Conservation (phyloP, 2,329 filamentous ascomycete genomes). For the Cladosporium sp. region DNA sequence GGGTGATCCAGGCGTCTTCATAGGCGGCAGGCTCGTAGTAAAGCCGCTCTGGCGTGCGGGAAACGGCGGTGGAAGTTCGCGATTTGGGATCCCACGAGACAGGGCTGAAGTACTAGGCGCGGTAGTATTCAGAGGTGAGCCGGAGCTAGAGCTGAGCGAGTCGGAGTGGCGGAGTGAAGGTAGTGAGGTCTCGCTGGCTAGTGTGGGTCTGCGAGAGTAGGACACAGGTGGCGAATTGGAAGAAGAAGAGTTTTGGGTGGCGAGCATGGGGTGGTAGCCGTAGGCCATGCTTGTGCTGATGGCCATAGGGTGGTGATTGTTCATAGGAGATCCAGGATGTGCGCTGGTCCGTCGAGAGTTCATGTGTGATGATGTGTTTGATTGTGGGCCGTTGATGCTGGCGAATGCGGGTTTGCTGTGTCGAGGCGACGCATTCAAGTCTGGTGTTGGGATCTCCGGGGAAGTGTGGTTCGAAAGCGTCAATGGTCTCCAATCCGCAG, state of each 20-base stretch:
- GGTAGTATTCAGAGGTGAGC: conserved; percentile 4
- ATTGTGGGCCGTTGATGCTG: conserved; percentile 8
- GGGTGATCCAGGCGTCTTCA: conserved; percentile 6
- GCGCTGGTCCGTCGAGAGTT: not conserved
- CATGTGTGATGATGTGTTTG: not conserved
- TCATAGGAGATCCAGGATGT: not conserved
- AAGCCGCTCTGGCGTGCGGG: not conserved
- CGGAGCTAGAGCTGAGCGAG: conserved; percentile 3
- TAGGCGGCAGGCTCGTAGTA: not conserved
- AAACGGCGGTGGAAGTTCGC: conserved; percentile 11
- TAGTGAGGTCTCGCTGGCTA: conserved; percentile 10
- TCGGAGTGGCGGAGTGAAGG: conserved; percentile 13
- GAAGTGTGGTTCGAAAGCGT: not conserved
- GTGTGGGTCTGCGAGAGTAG: not conserved
- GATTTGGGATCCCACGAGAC: not conserved
- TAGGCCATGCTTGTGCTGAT: conserved; percentile 19
- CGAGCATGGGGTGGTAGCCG: conserved; percentile 15
- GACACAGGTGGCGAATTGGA: not conserved
- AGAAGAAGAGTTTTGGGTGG: not conserved
- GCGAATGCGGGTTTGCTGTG: conserved; percentile 13
- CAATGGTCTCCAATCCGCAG: conserved; percentile 9
- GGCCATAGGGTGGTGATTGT: conserved; percentile 16
- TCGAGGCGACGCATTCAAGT: conserved; percentile 6
- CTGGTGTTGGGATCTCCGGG: not conserved
- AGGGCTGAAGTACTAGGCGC: not conserved